Evolutionary conservation across 2,329 filamentous ascomycete species (phyloP), one percentile per base, ranked within the genome.

Genomic region (Trichoderma arundinaceum): DNA sequence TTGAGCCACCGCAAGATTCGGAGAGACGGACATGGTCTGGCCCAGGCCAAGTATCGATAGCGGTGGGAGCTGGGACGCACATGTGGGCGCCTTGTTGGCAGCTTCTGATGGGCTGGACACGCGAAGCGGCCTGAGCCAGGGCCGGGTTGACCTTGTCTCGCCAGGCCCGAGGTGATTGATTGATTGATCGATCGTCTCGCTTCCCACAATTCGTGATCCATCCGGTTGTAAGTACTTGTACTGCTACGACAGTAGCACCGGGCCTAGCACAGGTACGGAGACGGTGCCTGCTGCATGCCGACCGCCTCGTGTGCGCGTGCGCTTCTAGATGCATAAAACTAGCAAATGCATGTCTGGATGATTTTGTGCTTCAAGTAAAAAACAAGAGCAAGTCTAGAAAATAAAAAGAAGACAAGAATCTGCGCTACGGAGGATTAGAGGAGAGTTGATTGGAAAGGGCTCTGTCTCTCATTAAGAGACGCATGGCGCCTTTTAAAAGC

Each of bases 91-190:
- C 46, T 53, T 54, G 60, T 54, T 65, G 62, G 62, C 62, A 65
- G 52, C 53, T 43, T 59, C 53, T 65, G 62, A 65, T 65, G 62
- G 62, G 62, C 53, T 57, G 44, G 52, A 41, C 58, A 15, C 35
- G 38, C 48, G 46, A 61, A 61, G 58, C 58, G 58, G n/a, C 13
- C 38, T 43, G 44, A 44, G 19, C 46, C 46, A 35, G 22, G 48
- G 7, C 44, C 46, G 33, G 44, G 43, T 43, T 59, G 56, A 22
- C 56, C 43, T 43, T 52, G 58, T 52, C 33, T 13, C 19, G 48
- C 48, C 28, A 9, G 35, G n/a, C 35, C 33, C 7, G 49, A 17
- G 13, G 13, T 19, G 46, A 43, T 39, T 52, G 58, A 35, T 9
- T 52, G 58, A 22, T 17, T 10, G 22, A 44, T 22, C 5, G 48